Percentiles rank a stretch among this genome's conserved stretches.
These are phyloP conservation scores for Kernera saxatilis DNA, from an alignment of 345 rosid genomes.

Conservation along the genomic window DNA sequence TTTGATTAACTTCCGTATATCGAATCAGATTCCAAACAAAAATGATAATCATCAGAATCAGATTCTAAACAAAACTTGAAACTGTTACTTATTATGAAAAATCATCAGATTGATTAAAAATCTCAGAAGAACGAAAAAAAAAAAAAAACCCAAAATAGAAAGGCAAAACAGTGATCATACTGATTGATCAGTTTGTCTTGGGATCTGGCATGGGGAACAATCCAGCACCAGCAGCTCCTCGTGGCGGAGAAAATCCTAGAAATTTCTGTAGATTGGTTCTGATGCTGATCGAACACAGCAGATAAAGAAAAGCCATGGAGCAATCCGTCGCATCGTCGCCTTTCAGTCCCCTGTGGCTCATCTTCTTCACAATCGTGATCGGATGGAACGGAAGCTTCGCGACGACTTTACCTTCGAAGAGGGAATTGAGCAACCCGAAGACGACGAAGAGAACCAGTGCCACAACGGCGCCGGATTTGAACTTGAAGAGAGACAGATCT, in stretches of 20 bases:
- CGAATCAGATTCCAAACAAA: neutral
- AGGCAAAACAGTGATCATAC: neutral
- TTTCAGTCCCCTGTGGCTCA: conserved; percentile 85
- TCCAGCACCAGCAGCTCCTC: conserved; percentile 62
- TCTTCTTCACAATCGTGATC: conserved; percentile 71
- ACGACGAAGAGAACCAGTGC: conserved; percentile 89
- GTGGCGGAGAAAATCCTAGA: conserved; percentile 74
- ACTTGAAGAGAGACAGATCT: conserved; percentile 93
- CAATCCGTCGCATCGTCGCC: conserved; percentile 89
- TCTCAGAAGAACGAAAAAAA: neutral
- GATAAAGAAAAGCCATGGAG: conserved; percentile 87
- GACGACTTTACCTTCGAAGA: conserved; percentile 90
- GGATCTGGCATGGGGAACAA: conserved; percentile 96
- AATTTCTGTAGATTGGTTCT: conserved; percentile 88
- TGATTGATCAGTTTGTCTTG: conserved; percentile 53
- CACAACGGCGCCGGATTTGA: conserved; percentile 98
- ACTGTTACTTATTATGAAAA: neutral
- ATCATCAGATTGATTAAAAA: neutral
- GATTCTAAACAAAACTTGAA: neutral
- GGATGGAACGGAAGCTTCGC: conserved; percentile 90
- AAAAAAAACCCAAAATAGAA: neutral
- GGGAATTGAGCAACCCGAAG: conserved; percentile 81
- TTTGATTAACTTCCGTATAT: neutral
- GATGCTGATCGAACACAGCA: conserved; percentile 82
- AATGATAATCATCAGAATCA: neutral